Conservation (phyloP, 306 rosid genomes). For the Quercus aquifolioides region DNA sequence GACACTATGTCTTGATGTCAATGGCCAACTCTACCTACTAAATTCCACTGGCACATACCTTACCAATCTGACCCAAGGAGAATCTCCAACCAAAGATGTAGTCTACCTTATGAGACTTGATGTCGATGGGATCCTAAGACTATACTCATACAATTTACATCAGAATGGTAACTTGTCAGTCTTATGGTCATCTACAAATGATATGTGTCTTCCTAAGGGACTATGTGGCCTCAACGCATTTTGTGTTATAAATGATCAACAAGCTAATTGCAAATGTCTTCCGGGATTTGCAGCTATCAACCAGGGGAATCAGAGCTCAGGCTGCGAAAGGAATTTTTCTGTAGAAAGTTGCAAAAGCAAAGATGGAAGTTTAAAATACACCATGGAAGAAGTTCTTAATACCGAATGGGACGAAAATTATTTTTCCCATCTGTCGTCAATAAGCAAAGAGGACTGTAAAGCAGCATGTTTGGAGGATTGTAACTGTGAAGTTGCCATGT, state of each 20-base stretch:
- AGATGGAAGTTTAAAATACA: too few species aligned
- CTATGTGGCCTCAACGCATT: too few species aligned
- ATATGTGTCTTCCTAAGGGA: too few species aligned
- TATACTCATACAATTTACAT: too few species aligned
- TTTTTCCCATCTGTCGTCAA: neutral
- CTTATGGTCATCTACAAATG: too few species aligned
- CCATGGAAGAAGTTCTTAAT: neutral
- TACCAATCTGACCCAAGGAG: neutral
- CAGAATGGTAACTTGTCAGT: too few species aligned
- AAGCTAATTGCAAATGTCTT: too few species aligned
- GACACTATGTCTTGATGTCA: constrained; percentile 6
- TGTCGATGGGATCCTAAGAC: too few species aligned
- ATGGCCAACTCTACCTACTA: neutral
- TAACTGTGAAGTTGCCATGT: neutral
- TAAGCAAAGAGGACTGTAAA: constrained; percentile 3
- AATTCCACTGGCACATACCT: neutral
- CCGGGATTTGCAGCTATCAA: neutral
- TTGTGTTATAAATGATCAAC: too few species aligned
- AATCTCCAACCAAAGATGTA: neutral
- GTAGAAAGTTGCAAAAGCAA: neutral
- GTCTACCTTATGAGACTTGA: too few species aligned
- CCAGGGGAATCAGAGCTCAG: neutral
- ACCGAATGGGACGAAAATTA: neutral
- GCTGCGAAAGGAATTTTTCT: neutral
- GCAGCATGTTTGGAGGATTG: constrained; percentile 6